Evolutionary conservation across 2,329 filamentous ascomycete species (phyloP).

Genomic region (Ascochyta koolunga): DNA sequence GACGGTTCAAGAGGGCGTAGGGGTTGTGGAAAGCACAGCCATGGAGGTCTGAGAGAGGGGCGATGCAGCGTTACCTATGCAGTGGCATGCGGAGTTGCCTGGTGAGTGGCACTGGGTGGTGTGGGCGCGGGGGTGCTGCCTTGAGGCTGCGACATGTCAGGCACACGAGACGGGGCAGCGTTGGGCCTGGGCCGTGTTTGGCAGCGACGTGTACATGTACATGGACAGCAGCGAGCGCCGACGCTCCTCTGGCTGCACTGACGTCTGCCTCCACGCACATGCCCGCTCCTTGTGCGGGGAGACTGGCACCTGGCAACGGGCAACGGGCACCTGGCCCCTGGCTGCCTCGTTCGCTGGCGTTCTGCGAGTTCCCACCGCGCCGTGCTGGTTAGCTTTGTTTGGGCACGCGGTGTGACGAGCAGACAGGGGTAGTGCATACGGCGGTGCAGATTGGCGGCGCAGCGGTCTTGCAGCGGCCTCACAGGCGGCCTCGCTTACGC

Average conservation of each 20-base stretch:
- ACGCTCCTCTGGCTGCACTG: no score
- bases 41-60: not conserved
- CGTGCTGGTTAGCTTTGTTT: constrained; percentile 1
- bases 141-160: constrained; percentile 11
- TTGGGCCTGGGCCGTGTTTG: constrained; percentile 6
- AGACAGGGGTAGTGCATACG: constrained; percentile 7
- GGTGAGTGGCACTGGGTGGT: no score
- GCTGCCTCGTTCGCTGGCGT: no score
- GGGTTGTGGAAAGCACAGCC: constrained; percentile 18
- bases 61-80: no score
- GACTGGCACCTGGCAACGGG: no score
- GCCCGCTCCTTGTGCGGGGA: constrained; percentile 8
- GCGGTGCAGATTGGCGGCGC: no score
- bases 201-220: no score
- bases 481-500: constrained; percentile 18
- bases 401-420: constrained; percentile 12
- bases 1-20: constrained; percentile 18
- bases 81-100: not conserved
- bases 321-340: no score
- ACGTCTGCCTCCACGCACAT: constrained; percentile 11
- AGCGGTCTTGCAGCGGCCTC: no score
- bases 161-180: constrained; percentile 12
- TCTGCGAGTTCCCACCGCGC: no score
- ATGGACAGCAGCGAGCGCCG: no score
- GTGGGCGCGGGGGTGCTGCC: constrained; percentile 10